Base-by-base conservation (phyloP, 495 filamentous ascomycete genomes). In the Pseudevernia furfuracea region DNA sequence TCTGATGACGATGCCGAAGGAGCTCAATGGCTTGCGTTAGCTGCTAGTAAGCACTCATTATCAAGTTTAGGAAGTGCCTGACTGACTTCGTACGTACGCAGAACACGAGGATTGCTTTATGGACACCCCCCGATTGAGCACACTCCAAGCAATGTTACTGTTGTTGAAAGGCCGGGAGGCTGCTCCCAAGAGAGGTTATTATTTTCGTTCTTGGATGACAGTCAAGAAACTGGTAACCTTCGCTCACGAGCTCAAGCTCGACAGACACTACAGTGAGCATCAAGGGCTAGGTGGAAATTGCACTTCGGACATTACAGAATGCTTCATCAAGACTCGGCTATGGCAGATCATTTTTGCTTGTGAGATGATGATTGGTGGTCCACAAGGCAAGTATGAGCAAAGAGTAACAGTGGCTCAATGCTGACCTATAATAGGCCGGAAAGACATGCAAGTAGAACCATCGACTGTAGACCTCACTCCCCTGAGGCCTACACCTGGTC, bases 191-290 rank as follows among this genome's bases (percentile, higher is more conserved):
- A 86, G 91, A 69, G 94, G 94, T 2, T 98, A 98, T 73, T 98
- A 94, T 74, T 97, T 92, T 72, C 85, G 94, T 32, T 98, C 94
- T 15, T 98, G 94, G 94, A 96, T 96, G 84, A 95, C 89, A 10
- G 86, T 97, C 56, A 92, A 96, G 61, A 91, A 89, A 49, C 87
- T 92, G 61, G 87, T 96, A 30, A 86, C 90, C 15, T 95, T 98
- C 89, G 91, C 86, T 52, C 92, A 95, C 69, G 94, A 98, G 72
- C 80, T 98, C 61, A 92, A 91, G 49, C 79, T 98, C 11, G 86
- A 97, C 71, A 91, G 95, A 71, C 94, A 98, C 75, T 84, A 85
- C 68, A 85, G 85, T 49, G 80, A 82, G 48, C 94, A 98, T 74
- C 80, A 85, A 60, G 82, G 85, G 1, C 28, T 30, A 62, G 87